Conservation (phyloP, 2,329 filamentous ascomycete species). For the Diaporthe sp. region DNA sequence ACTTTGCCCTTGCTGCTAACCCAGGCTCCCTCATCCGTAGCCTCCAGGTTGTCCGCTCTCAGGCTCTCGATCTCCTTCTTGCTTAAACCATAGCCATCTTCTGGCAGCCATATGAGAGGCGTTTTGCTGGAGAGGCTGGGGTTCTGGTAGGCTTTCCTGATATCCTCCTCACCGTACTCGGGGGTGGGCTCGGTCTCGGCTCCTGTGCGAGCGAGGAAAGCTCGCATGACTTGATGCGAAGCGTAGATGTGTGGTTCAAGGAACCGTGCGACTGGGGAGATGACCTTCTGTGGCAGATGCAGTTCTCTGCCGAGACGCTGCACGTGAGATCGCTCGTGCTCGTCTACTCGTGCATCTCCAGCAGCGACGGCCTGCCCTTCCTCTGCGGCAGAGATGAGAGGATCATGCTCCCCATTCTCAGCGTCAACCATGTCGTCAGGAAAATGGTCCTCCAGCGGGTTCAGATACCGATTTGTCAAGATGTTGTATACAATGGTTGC, state of each 20-base stretch:
- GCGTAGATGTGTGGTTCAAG: constrained; percentile 33
- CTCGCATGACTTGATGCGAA: constrained; percentile 33
- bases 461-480: constrained; percentile 32
- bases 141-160: constrained; percentile 31
- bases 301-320: constrained; percentile 29
- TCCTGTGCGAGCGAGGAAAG: constrained; percentile 28
- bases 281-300: constrained; percentile 27
- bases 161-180: constrained; percentile 29
- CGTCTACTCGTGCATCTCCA: constrained; percentile 11
- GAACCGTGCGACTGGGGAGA: constrained; percentile 30
- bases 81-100: constrained; percentile 32
- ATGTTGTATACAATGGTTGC: constrained; percentile 29
- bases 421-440: constrained; percentile 14
- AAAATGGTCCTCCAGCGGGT: constrained; percentile 34
- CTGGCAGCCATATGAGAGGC: constrained; percentile 32
- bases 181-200: constrained; percentile 32
- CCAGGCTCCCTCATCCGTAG: constrained; percentile 33
- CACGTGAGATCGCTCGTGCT: constrained; percentile 20
- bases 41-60: constrained; percentile 16
- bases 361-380: constrained; percentile 27
- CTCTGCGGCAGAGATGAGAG: constrained; percentile 30
- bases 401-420: constrained; percentile 26
- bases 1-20: constrained; percentile 30
- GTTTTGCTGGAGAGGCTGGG: constrained; percentile 32
- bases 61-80: constrained; percentile 30